These are phyloP conservation scores for Ogataea polymorpha DNA, from an alignment of 805 yeast species.

Conservation along the genomic window DNA sequence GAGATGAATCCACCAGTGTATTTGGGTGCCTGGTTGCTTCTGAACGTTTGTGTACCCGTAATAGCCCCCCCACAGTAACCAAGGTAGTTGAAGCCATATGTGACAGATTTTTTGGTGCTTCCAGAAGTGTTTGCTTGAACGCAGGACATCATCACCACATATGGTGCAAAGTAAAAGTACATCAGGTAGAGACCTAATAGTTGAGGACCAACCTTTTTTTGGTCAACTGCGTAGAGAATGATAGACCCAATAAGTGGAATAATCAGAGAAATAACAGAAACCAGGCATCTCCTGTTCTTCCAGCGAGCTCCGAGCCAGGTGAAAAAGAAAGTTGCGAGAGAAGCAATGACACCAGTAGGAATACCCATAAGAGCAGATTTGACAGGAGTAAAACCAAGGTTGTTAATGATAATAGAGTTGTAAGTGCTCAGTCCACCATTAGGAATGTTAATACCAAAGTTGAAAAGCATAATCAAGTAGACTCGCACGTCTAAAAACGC, in stretches of 20 bases:
- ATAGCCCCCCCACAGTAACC: conserved; percentile 47
- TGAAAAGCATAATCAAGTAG: conserved; percentile 17
- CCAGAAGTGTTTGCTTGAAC: conserved; percentile 41
- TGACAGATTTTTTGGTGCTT: conserved; percentile 48
- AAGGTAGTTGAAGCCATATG: conserved; percentile 33
- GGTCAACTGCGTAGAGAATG: conserved; percentile 17
- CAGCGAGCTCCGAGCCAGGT: conserved; percentile 7
- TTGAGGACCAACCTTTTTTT: conserved; percentile 10
- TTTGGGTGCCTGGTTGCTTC: conserved; percentile 43
- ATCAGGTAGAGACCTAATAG: conserved; percentile 20
- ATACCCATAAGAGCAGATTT: conserved; percentile 29
- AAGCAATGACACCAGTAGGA: conserved; percentile 42
- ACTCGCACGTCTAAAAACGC: conserved; percentile 21
- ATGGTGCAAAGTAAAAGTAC: conserved; percentile 24
- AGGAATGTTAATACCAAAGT: conserved; percentile 26
- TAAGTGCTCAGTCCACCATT: conserved; percentile 30
- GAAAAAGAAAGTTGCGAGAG: conserved; percentile 36
- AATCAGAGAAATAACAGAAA: conserved; percentile 12
- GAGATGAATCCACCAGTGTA: conserved; percentile 32
- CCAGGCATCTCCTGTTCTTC: conserved; percentile 15
- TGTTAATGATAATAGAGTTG: conserved; percentile 26
- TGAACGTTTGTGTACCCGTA: conserved; percentile 54
- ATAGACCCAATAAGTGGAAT: conserved; percentile 18
- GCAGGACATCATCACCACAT: conserved; percentile 28
- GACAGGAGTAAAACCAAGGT: conserved; percentile 42